Evolutionary conservation across 371 early-diverging fungal genomes (phyloP), one percentile per base, ranked within the genome.

Genomic region (Syncephalis fuscata): DNA sequence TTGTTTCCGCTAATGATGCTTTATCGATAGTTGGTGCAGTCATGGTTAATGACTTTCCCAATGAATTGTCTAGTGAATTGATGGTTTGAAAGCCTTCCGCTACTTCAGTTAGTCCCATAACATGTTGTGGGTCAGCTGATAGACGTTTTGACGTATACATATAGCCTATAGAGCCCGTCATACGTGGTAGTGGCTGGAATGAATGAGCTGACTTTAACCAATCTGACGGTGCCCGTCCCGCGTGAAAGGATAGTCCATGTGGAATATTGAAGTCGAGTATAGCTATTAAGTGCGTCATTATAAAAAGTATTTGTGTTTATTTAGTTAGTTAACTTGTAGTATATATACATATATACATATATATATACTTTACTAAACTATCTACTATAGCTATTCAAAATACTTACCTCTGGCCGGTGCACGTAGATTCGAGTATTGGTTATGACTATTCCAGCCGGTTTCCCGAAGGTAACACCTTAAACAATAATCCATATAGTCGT

Each of bases 401-500:
- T 23, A 41, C 45, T 54, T 56, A 69, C 70, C 59, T 49, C 73
- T 64, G 5, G 85, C 80, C 57, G 80, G 70, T 8, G 77, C 66
- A 53, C 78, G 75, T 16, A 87, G 64, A 53, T 80, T 78, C 10
- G 85, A 79, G 52, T 83, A 87, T 49, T 77, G 78, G 53, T 80
- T 77, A 42, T 80, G 76, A 50, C 80, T 78, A 54, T 79, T 80
- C 84, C 84, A 88, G 15, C 71, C 70, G 7, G 76, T 73, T 5
- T 73, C 62, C n/a, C 70, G 72, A 60, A 84, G 83, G 58, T 82
- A 86, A 54, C 74, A 66, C 51, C 80, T 72, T 15, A 83, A 64
- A 52, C 82, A 79, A 58, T 82, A 81, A 60, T 81, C 82, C 75
- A 88, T 79, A 66, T 76, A 86, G 56, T 85, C 85, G 49, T 82